Conservation (phyloP, 495 filamentous ascomycete genomes). For the Amorphotheca resinae region DNA sequence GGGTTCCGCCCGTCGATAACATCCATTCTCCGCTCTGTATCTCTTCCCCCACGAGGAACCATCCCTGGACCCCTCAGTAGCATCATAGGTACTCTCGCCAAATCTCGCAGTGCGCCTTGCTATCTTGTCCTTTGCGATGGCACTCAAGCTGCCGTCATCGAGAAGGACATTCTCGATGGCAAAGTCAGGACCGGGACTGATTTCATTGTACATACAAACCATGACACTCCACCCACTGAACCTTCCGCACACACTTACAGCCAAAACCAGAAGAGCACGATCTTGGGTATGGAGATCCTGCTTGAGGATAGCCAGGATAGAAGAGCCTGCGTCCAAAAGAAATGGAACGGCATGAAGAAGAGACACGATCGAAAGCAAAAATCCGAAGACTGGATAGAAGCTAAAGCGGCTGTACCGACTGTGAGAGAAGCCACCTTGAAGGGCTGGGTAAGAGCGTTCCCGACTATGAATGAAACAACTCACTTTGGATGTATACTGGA, state of each 20-base stretch:
- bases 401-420: background rate
- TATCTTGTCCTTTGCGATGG: slow-evolving; percentile 48
- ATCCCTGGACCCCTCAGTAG: slow-evolving; percentile 15
- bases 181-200: slow-evolving; percentile 25
- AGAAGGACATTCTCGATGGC: slow-evolving; percentile 43
- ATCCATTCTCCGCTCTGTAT: slow-evolving; percentile 33
- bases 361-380: slow-evolving; percentile 8
- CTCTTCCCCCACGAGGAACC: slow-evolving; percentile 24
- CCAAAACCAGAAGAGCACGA: slow-evolving; percentile 16
- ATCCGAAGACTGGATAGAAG: background rate
- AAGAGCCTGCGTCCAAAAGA: slow-evolving; percentile 26
- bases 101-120: slow-evolving; percentile 36
- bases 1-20: slow-evolving; percentile 45
- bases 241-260: slow-evolving; percentile 4
- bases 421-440: slow-evolving; percentile 9
- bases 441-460: slow-evolving; percentile 12
- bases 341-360: slow-evolving; percentile 27
- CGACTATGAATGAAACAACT: slow-evolving; percentile 15
- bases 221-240: slow-evolving; percentile 27
- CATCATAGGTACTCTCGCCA: slow-evolving; percentile 25
- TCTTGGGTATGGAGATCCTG: slow-evolving; percentile 22
- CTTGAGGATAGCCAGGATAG: slow-evolving; percentile 32
- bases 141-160: slow-evolving; percentile 30
- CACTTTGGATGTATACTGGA: slow-evolving; percentile 20
- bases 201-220: slow-evolving; percentile 48